Base-by-base conservation (phyloP, 2,329 filamentous ascomycete species). In the Exutisphaerella laricina region DNA sequence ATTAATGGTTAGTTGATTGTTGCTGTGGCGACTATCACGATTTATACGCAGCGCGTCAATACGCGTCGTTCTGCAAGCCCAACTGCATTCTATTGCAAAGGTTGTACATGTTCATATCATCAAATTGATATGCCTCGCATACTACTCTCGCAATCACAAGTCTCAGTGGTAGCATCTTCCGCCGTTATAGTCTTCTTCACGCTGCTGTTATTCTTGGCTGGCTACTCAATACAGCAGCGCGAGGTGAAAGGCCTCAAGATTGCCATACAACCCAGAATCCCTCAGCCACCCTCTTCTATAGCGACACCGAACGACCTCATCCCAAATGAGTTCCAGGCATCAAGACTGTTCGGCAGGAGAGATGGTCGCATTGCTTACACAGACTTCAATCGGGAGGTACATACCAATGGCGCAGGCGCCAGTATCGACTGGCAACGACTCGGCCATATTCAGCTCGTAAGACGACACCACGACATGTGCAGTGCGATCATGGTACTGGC, bases 191-290 rank as follows among this genome's bases (percentile, higher is more conserved):
- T 86, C 50, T 63, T 85, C 18, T 95, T 87, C 66, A 94, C 88
- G 3, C 65, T 82, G 26, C 78, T 88, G 4, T 79, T 96, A 18
- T 96, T 96, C 64, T 73, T 95, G 22, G 88, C 85, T 39, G 89
- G 89, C 58, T 95, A 94, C 64, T 77, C 82, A 3, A 75, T 95
- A 40, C 89, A 96, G 59, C 89, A 96, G 65, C 80, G 87, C 56
- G 92, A 88, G 0, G 78, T 95, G 4, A 78, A 77, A 49, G 82
- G 83, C 55, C 75, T 96, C 22, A 85, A 90, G 57, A 71, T 74
- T 43, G 85, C 85, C 13, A 82, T 95, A 57, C 75, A 75, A 53
- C 75, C 72, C 38, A 72, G 50, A 64, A 70, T 58, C 39, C 70
- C 70, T 0, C 62, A 64, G 41, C 64, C 67, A 13, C 58, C 69